Base-by-base conservation (phyloP, 2,329 filamentous ascomycete species). In the Fusarium sp. region DNA sequence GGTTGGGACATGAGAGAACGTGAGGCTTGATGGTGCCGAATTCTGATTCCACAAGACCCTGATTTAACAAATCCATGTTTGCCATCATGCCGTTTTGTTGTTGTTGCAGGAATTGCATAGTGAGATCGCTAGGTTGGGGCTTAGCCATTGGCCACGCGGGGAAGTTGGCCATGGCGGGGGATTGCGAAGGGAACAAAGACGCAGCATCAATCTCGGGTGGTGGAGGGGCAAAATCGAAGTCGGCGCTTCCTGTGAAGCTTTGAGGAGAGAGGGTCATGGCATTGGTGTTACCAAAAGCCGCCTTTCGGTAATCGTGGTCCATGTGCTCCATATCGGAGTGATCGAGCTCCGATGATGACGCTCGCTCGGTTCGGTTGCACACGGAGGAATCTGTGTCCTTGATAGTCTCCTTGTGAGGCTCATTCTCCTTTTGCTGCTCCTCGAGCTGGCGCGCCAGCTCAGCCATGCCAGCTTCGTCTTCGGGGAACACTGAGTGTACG, bases 401-500 rank as follows among this genome's bases (percentile, higher is more conserved):
- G 54, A 67, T 61, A 26, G 47, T 39, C 73, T 51, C 75, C 68
- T 73, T 74, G 13, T 78, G 76, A 24, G 76, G 73, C 22, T 83
- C 80, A 44, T 77, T 75, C 38, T 82, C 79, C 71, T 78, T 78
- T 57, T 84, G 82, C 45, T 82, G 80, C 51, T 81, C 80, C 57
- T 82, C 84, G 13, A 90, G 79, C 74, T 89, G 85, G 10, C 82
- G 81, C 17, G 87, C 87, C 46, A 90, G 78, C 71, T 88, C 86
- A 15, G 81, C 80, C 73, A 90, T 81, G 59, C 87, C 87, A 14
- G 84, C 82, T 73, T 88, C 87, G 71, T 88, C 86, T 75, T 90
- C 88, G 55, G 88, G 88, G 75, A 90, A 90, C 26, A 88, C 82
- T 3, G 85, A 84, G 67, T 87, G 84, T 22, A 85, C 83, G 21